Base-by-base conservation (phyloP, 2,329 filamentous ascomycete species). In the Colletotrichum sp. region DNA sequence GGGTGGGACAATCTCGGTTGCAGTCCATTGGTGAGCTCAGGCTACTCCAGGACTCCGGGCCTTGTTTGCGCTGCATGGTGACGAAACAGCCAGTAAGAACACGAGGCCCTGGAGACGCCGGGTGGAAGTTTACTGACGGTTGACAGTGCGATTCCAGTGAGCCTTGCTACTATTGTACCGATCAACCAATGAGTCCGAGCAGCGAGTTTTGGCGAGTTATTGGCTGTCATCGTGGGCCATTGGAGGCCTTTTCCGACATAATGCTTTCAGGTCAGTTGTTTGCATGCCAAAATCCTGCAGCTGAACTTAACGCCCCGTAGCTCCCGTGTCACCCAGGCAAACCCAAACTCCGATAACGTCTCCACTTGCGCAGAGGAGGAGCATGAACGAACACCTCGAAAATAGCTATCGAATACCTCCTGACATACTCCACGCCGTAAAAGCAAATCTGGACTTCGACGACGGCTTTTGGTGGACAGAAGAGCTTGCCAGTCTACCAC, bases 381-480 rank as follows among this genome's bases (percentile, higher is more conserved):
- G 85, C 71, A 86, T 91, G 78, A 91, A 91, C 79, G 88, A 90
- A 26, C 87, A 87, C 72, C 83, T 92, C 10, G 85, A 90, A 64
- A 84, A 85, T 16, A 83, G 84, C 1, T 90, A 89, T 71, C 83
- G 84, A 16, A 81, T 88, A 24, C 81, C 84, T n/a, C 80, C 83
- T n/a, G 82, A 84, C 14, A 83, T 85, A 30, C 79, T 83, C 3
- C 83, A 85, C n/a, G 81, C 86, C 74, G 87, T 89, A 18, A 85
- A 85, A 70, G 79, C 82, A 5, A 85, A 87, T 69, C 80, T 90
- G 4, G 90, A 92, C 78, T 91, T 90, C 71, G 85, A 89, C 36
- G 90, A 92, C 77, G 86, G 85, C 3, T 92, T 92, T 79, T 92
- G 90, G 90, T 90, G 89, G 88, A 89, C 87, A 18, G 89, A 90